These are phyloP conservation scores for Tritrichomonas foetus DNA, from an alignment of 208 protist species.

Conservation along the genomic window DNA sequence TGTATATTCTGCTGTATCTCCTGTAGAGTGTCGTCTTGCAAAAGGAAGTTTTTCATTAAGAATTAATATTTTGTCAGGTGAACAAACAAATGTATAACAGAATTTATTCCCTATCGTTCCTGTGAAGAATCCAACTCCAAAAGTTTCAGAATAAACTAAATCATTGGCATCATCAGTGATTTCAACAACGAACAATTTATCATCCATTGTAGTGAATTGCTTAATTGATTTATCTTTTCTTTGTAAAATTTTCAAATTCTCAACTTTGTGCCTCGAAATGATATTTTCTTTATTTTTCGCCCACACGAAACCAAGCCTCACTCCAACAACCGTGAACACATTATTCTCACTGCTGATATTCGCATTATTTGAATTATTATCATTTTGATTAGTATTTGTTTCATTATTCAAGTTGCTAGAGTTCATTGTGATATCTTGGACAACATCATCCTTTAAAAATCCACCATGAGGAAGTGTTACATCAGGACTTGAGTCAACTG, in stretches of 20 bases:
- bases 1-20: background rate
- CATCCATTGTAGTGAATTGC: background rate
- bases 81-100: background rate
- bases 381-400: background rate
- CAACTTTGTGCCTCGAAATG: no score
- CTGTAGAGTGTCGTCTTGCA: background rate
- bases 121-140: background rate
- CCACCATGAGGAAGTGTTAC: background rate
- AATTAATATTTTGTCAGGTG: background rate
- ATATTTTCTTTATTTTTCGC: no score
- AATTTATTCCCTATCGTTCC: background rate
- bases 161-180: background rate
- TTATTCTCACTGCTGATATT: background rate
- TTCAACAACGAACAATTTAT: background rate
- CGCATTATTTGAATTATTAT: background rate
- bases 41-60: background rate
- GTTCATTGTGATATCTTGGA: background rate
- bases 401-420: background rate
- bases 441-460: background rate
- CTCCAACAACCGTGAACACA: background rate
- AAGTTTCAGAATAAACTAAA: background rate
- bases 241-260: no score
- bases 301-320: background rate
- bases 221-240: no score
- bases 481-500: background rate